Evolutionary conservation across 2,329 filamentous ascomycete genomes (phyloP), one percentile per base, ranked within the genome.

Genomic region (Alternaria conjuncta): DNA sequence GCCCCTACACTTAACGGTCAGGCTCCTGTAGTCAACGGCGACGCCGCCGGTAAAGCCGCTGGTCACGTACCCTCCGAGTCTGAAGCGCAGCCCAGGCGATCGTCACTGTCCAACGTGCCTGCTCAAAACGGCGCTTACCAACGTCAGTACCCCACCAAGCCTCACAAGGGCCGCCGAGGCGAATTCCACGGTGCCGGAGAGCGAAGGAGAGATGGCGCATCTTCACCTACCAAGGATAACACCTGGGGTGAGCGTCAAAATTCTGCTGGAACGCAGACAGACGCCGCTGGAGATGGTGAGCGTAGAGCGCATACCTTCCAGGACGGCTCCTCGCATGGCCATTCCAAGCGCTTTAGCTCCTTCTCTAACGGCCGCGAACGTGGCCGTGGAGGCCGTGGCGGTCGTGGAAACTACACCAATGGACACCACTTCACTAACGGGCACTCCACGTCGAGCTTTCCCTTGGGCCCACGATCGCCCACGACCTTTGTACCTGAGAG

Each of bases 341-440:
- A 75, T 32, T 69, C 41, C 79, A 78, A 68, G 45, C 78, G 78
- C 43, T 81, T 71, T 63, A 71, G 74, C 25, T 77, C 78, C 2
- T 78, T 82, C 51, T 74, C 80, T 50, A 73, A 68, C 25, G 69
- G 70, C 32, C 77, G 84, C 44, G 79, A 82, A 64, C 85, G 86
- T 60, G 82, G 81, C 25, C 82, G 85, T 63, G 85, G 85, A 57
- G 81, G 74, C 56, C 82, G 84, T 61, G 82, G 83, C 46, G 81
- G 81, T 45, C 80, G 85, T 55, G 76, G 71, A 43, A 83, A 71
- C 51, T 80, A 74, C 60, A 66, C 72, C 23, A 81, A 79, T 54
- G 72, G 75, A 3, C 74, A 78, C 50, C 75, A 77, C 28, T 83
- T 80, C 68, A 63, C 77, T 32, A 83, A 82, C 69, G 81, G 82